Evolutionary conservation across 768 basidiomycete genomes (phyloP).

Genomic region (Lanmaoa rubissima): DNA sequence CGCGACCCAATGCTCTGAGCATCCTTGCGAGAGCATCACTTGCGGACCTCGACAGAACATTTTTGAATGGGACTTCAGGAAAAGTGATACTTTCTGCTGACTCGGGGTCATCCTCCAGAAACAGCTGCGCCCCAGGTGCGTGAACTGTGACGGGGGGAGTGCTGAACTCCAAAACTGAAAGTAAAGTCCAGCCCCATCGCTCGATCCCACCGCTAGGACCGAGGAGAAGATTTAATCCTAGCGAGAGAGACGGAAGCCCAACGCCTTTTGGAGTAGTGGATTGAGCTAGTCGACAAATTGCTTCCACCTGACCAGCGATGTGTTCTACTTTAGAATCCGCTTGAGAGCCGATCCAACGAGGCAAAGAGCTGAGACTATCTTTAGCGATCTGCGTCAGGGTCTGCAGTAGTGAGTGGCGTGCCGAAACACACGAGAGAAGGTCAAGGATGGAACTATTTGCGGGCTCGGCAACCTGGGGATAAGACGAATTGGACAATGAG

Average conservation of each 20-base stretch:
- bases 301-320: conserved; percentile 62
- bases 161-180: conserved; percentile 76
- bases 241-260: conserved; percentile 45
- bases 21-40: conserved; percentile 60
- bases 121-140: conserved; percentile 49
- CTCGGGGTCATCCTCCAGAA: conserved; percentile 51
- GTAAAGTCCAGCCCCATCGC: conserved; percentile 87
- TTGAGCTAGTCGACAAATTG: conserved; percentile 55
- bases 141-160: conserved; percentile 49
- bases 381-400: conserved; percentile 59
- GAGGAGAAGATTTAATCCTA: conserved; percentile 59
- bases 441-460: conserved; percentile 48
- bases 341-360: conserved; percentile 65
- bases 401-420: conserved; percentile 48
- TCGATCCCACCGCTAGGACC: conserved; percentile 85
- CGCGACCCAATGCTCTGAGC: conserved; percentile 70
- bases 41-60: conserved; percentile 50
- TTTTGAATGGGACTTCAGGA: conserved; percentile 57
- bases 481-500: conserved; percentile 61
- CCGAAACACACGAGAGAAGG: conserved; percentile 44
- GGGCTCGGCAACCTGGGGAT: conserved; percentile 47
- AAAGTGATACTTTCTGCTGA: conserved; percentile 42
- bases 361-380: conserved; percentile 67
- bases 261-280: conserved; percentile 15
- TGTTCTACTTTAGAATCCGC: conserved; percentile 77